Conservation (phyloP, 1,139 yeast genomes). For the Geotrichum restrictum region DNA sequence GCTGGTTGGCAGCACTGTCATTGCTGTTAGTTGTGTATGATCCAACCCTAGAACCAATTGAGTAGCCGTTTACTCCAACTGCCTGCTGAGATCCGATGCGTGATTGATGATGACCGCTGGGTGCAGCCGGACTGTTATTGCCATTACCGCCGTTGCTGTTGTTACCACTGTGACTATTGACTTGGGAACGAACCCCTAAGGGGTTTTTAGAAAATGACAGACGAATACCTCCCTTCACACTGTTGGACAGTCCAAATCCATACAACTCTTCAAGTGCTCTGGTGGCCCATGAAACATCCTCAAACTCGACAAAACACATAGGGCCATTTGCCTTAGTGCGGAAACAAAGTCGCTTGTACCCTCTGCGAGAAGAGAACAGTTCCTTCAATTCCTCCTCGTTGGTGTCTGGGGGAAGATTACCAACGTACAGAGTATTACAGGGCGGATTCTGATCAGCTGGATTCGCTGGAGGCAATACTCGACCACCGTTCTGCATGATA, state of each 20-base stretch:
- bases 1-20: neutral
- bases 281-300: constrained; percentile 90
- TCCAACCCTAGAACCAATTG: constrained; percentile 7
- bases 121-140: constrained; percentile 20
- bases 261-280: constrained; percentile 88
- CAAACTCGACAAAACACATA: constrained; percentile 98
- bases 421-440: constrained; percentile 93
- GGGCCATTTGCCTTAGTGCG: constrained; percentile 72
- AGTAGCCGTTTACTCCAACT: constrained; percentile 12
- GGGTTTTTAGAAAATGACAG: constrained; percentile 93
- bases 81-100: constrained; percentile 21
- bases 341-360: constrained; percentile 87
- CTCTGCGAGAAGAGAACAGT: constrained; percentile 81
- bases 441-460: constrained; percentile 99
- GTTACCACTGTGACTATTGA: constrained; percentile 19
- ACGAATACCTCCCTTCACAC: constrained; percentile 85
- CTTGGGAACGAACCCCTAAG: constrained; percentile 72
- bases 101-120: constrained; percentile 17
- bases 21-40: constrained; percentile 1
- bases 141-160: constrained; percentile 16
- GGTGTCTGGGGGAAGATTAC: constrained; percentile 95
- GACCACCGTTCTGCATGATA: constrained; percentile 39
- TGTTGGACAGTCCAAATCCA: constrained; percentile 71
- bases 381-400: constrained; percentile 89
- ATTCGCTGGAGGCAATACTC: constrained; percentile 89